These are phyloP conservation scores for Trichaptum fuscoviolaceum DNA, from an alignment of 768 basidiomycete species.

Conservation along the genomic window DNA sequence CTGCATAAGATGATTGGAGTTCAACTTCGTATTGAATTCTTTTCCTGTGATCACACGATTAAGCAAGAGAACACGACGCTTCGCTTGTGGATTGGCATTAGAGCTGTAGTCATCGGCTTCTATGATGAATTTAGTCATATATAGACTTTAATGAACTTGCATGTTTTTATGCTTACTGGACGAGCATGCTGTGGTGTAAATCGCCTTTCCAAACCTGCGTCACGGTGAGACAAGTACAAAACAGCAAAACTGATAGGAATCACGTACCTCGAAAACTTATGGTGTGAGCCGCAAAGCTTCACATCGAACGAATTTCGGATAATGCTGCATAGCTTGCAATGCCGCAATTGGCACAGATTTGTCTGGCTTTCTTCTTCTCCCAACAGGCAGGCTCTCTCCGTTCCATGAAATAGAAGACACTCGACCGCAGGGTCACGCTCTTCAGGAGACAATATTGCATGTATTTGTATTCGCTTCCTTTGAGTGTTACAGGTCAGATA, in stretches of 20 bases:
- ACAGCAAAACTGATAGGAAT: not conserved
- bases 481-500: not conserved
- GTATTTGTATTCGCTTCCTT: slow-evolving; percentile 9
- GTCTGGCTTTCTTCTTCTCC: slow-evolving; percentile 42
- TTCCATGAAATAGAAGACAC: slow-evolving; percentile 64
- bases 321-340: slow-evolving; percentile 53
- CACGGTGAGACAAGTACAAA: not conserved
- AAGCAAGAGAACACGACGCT: slow-evolving; percentile 46
- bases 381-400: slow-evolving; percentile 49
- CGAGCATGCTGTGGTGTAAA: slow-evolving; percentile 62
- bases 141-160: not conserved
- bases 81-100: slow-evolving; percentile 36
- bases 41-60: slow-evolving; percentile 63
- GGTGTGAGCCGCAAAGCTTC: slow-evolving; percentile 36
- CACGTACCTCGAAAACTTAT: slow-evolving; percentile 28
- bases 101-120: slow-evolving; percentile 55
- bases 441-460: slow-evolving; percentile 7
- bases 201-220: slow-evolving; percentile 61
- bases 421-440: slow-evolving; percentile 40
- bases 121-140: not conserved
- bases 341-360: slow-evolving; percentile 42
- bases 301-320: slow-evolving; percentile 58
- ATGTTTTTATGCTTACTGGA: slow-evolving; percentile 40
- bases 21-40: slow-evolving; percentile 43
- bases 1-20: slow-evolving; percentile 40